Percentiles rank a stretch among this genome's conserved stretches.
Conservation (phyloP, 805 yeast species). For the Candida sphagnicola region DNA sequence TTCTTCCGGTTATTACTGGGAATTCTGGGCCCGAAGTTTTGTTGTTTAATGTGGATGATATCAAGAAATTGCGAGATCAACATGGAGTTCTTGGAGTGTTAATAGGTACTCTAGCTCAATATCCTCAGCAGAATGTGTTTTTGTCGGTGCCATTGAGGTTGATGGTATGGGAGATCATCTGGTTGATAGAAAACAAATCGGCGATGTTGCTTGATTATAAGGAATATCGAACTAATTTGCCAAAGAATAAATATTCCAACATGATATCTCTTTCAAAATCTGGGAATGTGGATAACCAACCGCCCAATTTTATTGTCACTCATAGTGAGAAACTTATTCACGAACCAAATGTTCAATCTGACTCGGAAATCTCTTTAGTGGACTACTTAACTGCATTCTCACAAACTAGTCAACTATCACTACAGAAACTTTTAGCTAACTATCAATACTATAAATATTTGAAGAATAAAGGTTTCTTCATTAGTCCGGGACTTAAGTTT, state of each 20-base stretch:
- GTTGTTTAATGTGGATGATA: slow-evolving; percentile 54
- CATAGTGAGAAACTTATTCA: slow-evolving; percentile 1
- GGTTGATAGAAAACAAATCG: slow-evolving; percentile 46
- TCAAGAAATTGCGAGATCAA: slow-evolving; percentile 48
- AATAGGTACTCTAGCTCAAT: slow-evolving; percentile 77
- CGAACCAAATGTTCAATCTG: not conserved
- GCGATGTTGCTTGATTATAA: slow-evolving; percentile 43
- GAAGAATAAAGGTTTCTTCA: slow-evolving; percentile 43
- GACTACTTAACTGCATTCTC: slow-evolving; percentile 4
- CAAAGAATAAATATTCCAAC: not conserved
- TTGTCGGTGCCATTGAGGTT: slow-evolving; percentile 78
- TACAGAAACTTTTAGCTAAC: slow-evolving; percentile 4
- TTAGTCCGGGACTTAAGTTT: slow-evolving; percentile 85
- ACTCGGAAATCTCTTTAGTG: not conserved
- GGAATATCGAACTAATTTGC: slow-evolving; percentile 11
- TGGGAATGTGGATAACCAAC: not conserved
- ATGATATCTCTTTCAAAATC: not conserved
- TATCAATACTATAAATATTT: slow-evolving; percentile 33
- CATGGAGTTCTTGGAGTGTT: slow-evolving; percentile 73
- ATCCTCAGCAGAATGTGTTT: slow-evolving; percentile 93
- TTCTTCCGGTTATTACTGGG: slow-evolving; percentile 8
- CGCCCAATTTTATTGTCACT: not conserved
- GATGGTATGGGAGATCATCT: slow-evolving; percentile 67
- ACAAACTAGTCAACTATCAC: not conserved
- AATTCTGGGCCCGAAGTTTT: slow-evolving; percentile 33